Percentiles rank a stretch among this genome's conserved stretches.
Evolutionary conservation across 495 filamentous ascomycete genomes (phyloP).

Genomic region (Aspergillus panamensis): DNA sequence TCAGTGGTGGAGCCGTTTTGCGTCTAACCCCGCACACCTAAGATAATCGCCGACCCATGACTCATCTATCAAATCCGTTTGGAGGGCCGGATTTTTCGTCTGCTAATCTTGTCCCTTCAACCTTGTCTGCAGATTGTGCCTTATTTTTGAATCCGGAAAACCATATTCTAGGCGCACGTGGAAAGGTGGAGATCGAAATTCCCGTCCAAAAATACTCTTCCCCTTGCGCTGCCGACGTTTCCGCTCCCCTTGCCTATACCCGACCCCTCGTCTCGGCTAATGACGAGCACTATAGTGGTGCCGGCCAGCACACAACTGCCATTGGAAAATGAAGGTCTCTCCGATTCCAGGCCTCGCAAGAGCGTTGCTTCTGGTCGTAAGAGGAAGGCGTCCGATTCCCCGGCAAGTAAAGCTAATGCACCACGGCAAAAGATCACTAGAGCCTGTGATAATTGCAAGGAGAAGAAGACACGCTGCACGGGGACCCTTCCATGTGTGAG

Average conservation of each 20-base stretch:
- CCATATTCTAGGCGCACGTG: no score
- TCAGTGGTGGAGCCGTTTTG: constrained; percentile 1
- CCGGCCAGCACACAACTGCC: constrained; percentile 18
- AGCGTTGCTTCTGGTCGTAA: constrained; percentile 20
- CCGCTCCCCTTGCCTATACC: no score
- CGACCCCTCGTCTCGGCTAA: not conserved
- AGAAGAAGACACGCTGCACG: constrained; percentile 45
- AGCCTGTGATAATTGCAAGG: constrained; percentile 48
- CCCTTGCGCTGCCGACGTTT: no score
- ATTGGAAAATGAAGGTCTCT: not conserved
- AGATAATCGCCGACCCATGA: constrained; percentile 3
- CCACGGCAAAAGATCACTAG: constrained; percentile 44
- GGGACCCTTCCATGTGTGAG: constrained; percentile 44
- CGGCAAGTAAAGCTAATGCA: constrained; percentile 21
- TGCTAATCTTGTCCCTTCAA: not conserved
- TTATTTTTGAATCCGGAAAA: no score
- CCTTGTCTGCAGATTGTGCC: no score
- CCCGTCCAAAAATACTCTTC: not conserved
- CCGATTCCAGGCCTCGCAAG: not conserved
- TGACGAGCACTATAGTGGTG: constrained; percentile 24
- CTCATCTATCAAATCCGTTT: constrained; percentile 17
- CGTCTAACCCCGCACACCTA: constrained; percentile 16
- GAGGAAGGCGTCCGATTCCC: constrained; percentile 32
- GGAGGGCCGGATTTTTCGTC: constrained; percentile 14
- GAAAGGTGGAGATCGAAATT: constrained; percentile 3